Conservation (phyloP, 441 rosid genomes). For the Pelargonium citronellum region DNA sequence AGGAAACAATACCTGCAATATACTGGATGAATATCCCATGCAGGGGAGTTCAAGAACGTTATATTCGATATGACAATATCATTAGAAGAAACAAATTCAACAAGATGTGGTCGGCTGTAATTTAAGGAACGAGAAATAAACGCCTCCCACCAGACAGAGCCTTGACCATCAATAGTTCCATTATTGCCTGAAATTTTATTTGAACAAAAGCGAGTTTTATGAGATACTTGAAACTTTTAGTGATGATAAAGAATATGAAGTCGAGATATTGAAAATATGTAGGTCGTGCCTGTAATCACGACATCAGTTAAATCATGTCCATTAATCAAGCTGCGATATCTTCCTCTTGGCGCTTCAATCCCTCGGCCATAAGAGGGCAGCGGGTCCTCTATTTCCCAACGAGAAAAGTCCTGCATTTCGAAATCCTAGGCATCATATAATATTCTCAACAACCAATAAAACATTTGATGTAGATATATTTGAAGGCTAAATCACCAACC, state of each 20-base stretch:
- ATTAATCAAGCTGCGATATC: slow-evolving; percentile 73
- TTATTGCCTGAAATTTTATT: slow-evolving; percentile 50
- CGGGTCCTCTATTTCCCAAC: slow-evolving; percentile 69
- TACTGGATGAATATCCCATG: slow-evolving; percentile 76
- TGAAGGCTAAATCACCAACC: background rate
- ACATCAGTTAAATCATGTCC: slow-evolving; percentile 70
- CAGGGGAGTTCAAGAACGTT: slow-evolving; percentile 75
- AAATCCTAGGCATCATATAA: background rate
- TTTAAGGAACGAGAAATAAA: slow-evolving; percentile 53
- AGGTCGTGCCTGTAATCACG: slow-evolving; percentile 59
- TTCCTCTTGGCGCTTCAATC: slow-evolving; percentile 59
- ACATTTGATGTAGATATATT: background rate
- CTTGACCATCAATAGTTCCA: slow-evolving; percentile 89
- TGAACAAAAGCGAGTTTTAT: no score
- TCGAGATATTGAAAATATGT: background rate
- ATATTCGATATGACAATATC: slow-evolving; percentile 60
- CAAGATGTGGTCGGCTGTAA: slow-evolving; percentile 79
- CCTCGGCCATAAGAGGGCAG: slow-evolving; percentile 88
- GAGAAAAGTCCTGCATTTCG: slow-evolving; percentile 55
- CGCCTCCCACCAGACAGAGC: slow-evolving; percentile 86
- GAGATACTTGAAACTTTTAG: no score
- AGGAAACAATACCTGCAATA: slow-evolving; percentile 55
- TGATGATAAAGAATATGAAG: background rate
- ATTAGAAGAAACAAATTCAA: slow-evolving; percentile 61
- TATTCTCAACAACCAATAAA: background rate